These are phyloP conservation scores for Rhynchospora tenuis DNA, from an alignment of 176 grass and related monocot genomes.

Conservation along the genomic window DNA sequence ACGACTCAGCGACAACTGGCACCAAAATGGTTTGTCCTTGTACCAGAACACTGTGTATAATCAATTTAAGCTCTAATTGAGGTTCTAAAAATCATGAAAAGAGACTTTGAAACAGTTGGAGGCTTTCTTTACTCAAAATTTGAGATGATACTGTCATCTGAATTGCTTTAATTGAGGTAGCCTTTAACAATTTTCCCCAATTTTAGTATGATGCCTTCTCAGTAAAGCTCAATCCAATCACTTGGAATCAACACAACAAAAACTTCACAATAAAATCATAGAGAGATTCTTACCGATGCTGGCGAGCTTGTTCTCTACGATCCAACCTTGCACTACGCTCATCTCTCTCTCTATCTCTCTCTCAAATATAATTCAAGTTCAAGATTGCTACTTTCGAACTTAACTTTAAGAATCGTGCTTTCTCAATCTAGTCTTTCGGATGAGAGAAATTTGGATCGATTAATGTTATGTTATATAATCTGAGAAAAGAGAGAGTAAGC, in stretches of 20 bases:
- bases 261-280: not conserved
- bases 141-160: not conserved
- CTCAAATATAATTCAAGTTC: not conserved
- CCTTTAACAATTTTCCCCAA: not conserved
- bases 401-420: not conserved
- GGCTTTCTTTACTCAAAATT: no score
- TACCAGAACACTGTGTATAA: not conserved
- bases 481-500: not conserved
- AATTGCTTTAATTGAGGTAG: not conserved
- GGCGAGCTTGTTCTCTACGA: slow-evolving; percentile 22
- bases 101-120: not conserved
- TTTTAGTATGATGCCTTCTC: not conserved
- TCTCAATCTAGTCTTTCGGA: not conserved
- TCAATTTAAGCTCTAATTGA: not conserved
- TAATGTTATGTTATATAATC: not conserved
- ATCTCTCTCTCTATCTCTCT: not conserved
- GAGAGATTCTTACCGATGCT: slow-evolving; percentile 6
- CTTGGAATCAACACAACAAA: not conserved
- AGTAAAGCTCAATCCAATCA: not conserved
- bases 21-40: not conserved
- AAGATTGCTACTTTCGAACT: not conserved
- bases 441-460: not conserved
- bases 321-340: not conserved
- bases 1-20: not conserved
- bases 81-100: not conserved